Evolutionary conservation across 306 rosid species (phyloP), one percentile per base, ranked within the genome.

Genomic region (Cucumis melo): DNA sequence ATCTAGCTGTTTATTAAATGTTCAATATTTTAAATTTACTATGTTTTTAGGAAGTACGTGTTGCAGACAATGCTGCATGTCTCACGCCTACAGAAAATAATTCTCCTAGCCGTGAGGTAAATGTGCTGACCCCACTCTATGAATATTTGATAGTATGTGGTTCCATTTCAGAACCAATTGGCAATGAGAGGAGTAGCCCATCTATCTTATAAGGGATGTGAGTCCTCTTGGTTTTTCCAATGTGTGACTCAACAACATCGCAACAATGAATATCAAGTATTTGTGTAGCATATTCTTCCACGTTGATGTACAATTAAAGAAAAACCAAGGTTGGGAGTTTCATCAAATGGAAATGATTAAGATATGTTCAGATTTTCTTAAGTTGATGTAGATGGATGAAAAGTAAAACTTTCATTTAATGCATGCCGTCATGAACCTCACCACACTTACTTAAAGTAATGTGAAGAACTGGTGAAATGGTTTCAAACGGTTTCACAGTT

Each of bases 41-140:
- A 27, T 56, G 75, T 53, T 46, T 86, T 86, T 88, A 93, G 98
- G 97, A 88, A 85, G 86, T 81, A 57, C 83, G 84, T 77, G 46
- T 67, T 86, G 90, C 80, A 79, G 97, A 87, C 58, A 80, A 79
- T 85, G 86, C 90, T 71, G 79, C 76, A 57, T 81, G 54, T 79
- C 84, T 79, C 75, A 79, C 75, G 81, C 93, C 95, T 61, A 42
- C 81, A 36, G 92, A 80, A 70, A 82, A 72, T 76, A 73, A 71
- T 74, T 75, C 78, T 1, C 74, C 80, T 51, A 80, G 78, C 81
- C 61, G 50, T 57, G 93, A 93, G 96, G 98, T 91, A 83, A 63
- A 10, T 21, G 55, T 44, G 53, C 50, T 20, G 56, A 65, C 68
- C 42, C 59, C 53, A 32, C 24, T 53, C 62, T 78, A 61, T 6